Evolutionary conservation across 164 flowering plant genomes (phyloP), one percentile per base, ranked within the genome.

Genomic region (Litsea cubeba): DNA sequence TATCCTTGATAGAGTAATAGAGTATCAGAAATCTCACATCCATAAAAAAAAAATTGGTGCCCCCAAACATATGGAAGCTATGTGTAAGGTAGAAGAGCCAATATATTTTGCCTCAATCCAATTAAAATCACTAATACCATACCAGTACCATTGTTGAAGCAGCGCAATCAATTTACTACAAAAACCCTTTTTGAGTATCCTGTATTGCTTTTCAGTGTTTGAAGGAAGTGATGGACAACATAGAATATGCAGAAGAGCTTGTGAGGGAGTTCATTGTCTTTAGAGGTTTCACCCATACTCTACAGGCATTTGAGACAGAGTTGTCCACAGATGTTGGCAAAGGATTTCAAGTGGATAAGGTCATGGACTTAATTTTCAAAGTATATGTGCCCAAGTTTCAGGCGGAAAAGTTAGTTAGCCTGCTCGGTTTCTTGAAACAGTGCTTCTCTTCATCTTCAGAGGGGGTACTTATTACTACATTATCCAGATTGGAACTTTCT

Each of bases 241-340:
- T 95, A 86, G 87, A 84, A 63, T 91, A 85, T 76, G 98, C 95
- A 2, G 97, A 91, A 80, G 98, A 95, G 85, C 87, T 95, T 12
- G 91, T 95, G 76, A 82, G 89, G 80, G 97, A 95, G 80, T 95
- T 88, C 83, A 90, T 95, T 74, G 85, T 92, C 30, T 95, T 92
- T 75, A 82, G 98, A 71, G 97, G 98, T 65, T 95, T 95, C 74
- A 91, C 95, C 46, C 84, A 76, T 75, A 89, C 97, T 26, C 79
- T 95, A 32, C 95, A 91, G 76, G 80, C 85, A 66, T 91, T 84
- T 71, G 97, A 92, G 77, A 74, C 80, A 49, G 98, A 95, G 72
- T 76, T 95, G 65, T 69, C 81, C 40, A 90, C 94, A 14, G 98
- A 95, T 80, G 81, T 95, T 65, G 97, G 93, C 28, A 84, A 86